Percentiles rank a stretch among this genome's conserved stretches.
Evolutionary conservation across 1,284 basidiomycete genomes (phyloP).

Genomic region (Cryptococcus jaspeensis): DNA sequence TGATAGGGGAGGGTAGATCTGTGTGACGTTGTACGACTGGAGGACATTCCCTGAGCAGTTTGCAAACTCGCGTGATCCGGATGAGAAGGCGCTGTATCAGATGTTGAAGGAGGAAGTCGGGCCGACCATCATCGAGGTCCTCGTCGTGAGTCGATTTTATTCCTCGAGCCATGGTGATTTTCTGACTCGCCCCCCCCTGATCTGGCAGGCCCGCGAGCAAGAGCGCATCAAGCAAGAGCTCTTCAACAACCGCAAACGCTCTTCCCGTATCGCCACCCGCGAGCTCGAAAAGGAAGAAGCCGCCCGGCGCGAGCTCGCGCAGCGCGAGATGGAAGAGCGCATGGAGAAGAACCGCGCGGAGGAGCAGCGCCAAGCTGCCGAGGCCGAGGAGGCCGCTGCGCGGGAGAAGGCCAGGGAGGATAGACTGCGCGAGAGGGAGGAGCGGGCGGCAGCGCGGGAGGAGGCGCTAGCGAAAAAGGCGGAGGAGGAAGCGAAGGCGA

Average conservation of each 20-base stretch:
- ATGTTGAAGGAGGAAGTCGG: constrained; percentile 51
- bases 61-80: constrained; percentile 52
- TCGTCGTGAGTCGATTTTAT: constrained; percentile 39
- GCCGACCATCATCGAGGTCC: constrained; percentile 51
- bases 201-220: constrained; percentile 42
- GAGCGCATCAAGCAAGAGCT: constrained; percentile 52
- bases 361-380: constrained; percentile 34
- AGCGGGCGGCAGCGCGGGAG: constrained; percentile 51
- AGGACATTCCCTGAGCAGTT: constrained; percentile 53
- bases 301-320: constrained; percentile 47
- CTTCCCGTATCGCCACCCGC: constrained; percentile 54
- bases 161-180: background rate
- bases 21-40: constrained; percentile 56
- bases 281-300: constrained; percentile 55
- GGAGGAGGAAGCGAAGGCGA: constrained; percentile 38
- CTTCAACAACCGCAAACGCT: constrained; percentile 55
- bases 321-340: constrained; percentile 52
- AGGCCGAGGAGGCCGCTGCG: constrained; percentile 41
- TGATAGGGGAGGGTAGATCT: constrained; percentile 46
- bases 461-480: constrained; percentile 48
- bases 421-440: constrained; percentile 51
- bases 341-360: constrained; percentile 51
- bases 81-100: constrained; percentile 55
- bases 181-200: background rate
- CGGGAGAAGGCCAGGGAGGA: constrained; percentile 52